Evolutionary conservation across 345 rosid species (phyloP).

Genomic region (Arabis alpina): DNA sequence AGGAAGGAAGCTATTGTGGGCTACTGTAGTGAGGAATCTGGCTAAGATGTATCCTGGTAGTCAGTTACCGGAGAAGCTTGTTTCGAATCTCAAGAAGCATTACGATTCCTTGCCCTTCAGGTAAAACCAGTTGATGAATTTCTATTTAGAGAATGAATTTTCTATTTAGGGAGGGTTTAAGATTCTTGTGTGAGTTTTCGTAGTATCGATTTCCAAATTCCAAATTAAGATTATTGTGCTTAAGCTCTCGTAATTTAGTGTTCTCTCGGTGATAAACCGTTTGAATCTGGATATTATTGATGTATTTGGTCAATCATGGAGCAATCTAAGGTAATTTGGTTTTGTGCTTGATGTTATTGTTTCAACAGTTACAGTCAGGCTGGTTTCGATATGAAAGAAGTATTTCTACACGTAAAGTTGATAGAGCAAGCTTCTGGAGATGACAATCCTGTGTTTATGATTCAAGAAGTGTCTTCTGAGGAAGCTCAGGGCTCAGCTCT

Average conservation of each 20-base stretch:
- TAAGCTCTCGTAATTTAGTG: neutral
- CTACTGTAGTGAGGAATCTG: conserved; percentile 82
- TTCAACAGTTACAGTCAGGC: conserved; percentile 80
- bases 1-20: conserved; percentile 83
- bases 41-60: conserved; percentile 93
- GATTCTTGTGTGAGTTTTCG: conserved; percentile 8
- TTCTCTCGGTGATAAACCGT: too few relatives aligned
- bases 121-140: conserved; percentile 40
- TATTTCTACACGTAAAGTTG: conserved; percentile 87
- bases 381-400: conserved; percentile 93
- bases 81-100: conserved; percentile 88
- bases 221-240: too few relatives aligned
- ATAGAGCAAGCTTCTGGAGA: conserved; percentile 91
- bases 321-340: conserved; percentile 10
- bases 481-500: conserved; percentile 59
- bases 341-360: conserved; percentile 21
- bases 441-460: conserved; percentile 72
- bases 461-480: conserved; percentile 70
- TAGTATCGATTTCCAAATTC: neutral
- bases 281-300: conserved; percentile 14
- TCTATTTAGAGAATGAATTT: neutral
- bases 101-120: conserved; percentile 96
- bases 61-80: conserved; percentile 95
- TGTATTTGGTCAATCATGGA: conserved; percentile 8
- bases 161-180: conserved; percentile 22